A percentile compares a stretch with the other conserved stretches of the same genome.
phyloP scores from a whole-genome alignment of 2,329 filamentous ascomycete species.

The Mycosphaerella arachidis region DNA sequence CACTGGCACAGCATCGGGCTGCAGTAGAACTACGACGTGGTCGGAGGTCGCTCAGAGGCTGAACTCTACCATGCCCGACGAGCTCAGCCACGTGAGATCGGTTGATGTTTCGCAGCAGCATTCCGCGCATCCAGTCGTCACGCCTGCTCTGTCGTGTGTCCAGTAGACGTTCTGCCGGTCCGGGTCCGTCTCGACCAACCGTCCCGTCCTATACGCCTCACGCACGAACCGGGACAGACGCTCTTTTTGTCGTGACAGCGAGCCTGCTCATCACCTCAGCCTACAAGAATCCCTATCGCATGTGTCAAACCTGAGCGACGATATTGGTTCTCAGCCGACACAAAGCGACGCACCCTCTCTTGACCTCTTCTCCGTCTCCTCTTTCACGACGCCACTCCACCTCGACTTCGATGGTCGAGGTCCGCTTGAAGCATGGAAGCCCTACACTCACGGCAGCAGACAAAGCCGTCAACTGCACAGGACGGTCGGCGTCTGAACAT shows the following conservation, averaged over 20 bases:
- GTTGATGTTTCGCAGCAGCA: not conserved
- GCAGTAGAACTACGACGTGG: not conserved
- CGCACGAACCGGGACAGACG: not conserved
- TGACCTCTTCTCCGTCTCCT: not conserved
- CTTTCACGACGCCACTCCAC: not conserved
- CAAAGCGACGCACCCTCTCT: not conserved
- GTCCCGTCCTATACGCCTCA: not conserved
- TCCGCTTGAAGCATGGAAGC: not conserved
- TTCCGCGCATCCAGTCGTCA: not conserved
- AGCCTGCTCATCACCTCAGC: no score
- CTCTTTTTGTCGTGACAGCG: no score
- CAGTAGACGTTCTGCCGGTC: no score
- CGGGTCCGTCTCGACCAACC: not conserved
- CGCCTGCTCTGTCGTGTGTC: not conserved
- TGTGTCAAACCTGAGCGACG: not conserved
- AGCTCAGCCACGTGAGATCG: not conserved
- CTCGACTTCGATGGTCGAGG: not conserved
- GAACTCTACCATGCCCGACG: not conserved
- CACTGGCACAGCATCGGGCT: no score
- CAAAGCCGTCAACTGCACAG: not conserved
- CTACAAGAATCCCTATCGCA: not conserved
- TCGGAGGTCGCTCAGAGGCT: not conserved
- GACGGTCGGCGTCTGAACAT: conserved; percentile 7
- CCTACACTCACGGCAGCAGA: not conserved
- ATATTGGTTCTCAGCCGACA: not conserved